Percentiles rank a stretch among this genome's conserved stretches.
Evolutionary conservation across 345 rosid species (phyloP).

Genomic region (Pistacia integerrima): DNA sequence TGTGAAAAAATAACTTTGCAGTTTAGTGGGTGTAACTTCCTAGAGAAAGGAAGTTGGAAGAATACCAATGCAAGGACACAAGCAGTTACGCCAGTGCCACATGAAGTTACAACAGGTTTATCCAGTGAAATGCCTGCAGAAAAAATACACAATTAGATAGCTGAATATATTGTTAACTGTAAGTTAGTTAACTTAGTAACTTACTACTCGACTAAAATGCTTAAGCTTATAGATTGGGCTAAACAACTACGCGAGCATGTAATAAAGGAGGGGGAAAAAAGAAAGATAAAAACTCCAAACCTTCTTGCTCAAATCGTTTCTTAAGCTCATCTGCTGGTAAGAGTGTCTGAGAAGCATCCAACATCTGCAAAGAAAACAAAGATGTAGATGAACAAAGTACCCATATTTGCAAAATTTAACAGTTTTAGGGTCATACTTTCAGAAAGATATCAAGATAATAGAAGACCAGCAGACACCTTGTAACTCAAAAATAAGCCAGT

Average conservation of each 20-base stretch:
- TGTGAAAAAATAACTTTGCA: no score
- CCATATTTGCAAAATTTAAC: not conserved
- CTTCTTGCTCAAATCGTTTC: slow-evolving; percentile 82
- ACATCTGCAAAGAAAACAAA: slow-evolving; percentile 56
- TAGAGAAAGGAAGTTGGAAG: slow-evolving; percentile 6
- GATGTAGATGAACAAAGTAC: not conserved
- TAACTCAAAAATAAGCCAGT: not conserved
- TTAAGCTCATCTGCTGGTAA: slow-evolving; percentile 78
- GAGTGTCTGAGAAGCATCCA: slow-evolving; percentile 80
- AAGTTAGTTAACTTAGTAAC: no score
- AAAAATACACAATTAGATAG: not conserved
- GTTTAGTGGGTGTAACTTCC: not conserved
- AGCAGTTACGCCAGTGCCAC: slow-evolving; percentile 95
- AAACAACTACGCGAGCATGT: not conserved
- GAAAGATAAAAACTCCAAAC: slow-evolving; percentile 35
- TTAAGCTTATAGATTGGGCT: no score
- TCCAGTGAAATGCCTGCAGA: slow-evolving; percentile 79
- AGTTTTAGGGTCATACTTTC: not conserved
- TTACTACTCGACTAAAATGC: no score
- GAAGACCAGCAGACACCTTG: not conserved
- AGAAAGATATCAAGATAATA: not conserved
- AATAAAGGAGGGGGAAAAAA: not conserved
- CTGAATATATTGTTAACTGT: not conserved
- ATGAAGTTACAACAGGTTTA: slow-evolving; percentile 68
- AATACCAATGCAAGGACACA: slow-evolving; percentile 88